phyloP scores from a whole-genome alignment of 495 filamentous ascomycete genomes.

The Penicillium arizonense region DNA sequence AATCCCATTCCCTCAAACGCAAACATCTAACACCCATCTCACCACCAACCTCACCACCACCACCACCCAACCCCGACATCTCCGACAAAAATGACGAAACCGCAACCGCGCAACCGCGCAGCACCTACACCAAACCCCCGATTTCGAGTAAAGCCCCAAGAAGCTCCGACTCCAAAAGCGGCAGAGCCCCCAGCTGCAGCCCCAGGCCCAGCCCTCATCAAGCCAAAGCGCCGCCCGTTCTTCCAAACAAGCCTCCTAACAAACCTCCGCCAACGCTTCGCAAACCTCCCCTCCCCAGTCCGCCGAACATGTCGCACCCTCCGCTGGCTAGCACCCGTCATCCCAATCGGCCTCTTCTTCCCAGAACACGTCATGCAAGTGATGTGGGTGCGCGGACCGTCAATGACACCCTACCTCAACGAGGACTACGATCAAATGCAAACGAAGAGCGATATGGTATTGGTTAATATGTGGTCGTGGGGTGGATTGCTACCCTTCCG shows the following conservation, averaged over 20 bases:
- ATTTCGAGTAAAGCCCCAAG: background rate
- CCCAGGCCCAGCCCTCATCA: constrained; percentile 11
- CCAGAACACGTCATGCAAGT: constrained; percentile 60
- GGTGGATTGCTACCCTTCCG: constrained; percentile 38
- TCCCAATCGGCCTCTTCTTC: constrained; percentile 65
- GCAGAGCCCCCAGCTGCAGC: background rate
- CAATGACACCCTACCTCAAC: constrained; percentile 79
- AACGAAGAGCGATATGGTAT: constrained; percentile 48
- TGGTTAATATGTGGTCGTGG: constrained; percentile 47
- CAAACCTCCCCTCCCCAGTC: constrained; percentile 31
- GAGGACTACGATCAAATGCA: constrained; percentile 57
- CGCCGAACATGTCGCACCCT: constrained; percentile 34
- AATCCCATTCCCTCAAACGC: background rate
- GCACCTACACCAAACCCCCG: constrained; percentile 2
- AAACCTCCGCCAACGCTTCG: constrained; percentile 29
- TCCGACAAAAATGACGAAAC: constrained; percentile 5
- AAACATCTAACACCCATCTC: background rate
- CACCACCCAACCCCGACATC: background rate
- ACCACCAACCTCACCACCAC: background rate
- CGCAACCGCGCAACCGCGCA: background rate
- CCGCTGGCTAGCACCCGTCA: constrained; percentile 54
- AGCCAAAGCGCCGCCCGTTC: constrained; percentile 3
- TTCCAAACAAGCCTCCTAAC: constrained; percentile 25
- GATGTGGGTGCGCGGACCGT: constrained; percentile 63
- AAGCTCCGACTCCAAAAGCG: background rate